phyloP scores from a whole-genome alignment of 805 yeast species.

The Metschnikowia cerradonensis region DNA sequence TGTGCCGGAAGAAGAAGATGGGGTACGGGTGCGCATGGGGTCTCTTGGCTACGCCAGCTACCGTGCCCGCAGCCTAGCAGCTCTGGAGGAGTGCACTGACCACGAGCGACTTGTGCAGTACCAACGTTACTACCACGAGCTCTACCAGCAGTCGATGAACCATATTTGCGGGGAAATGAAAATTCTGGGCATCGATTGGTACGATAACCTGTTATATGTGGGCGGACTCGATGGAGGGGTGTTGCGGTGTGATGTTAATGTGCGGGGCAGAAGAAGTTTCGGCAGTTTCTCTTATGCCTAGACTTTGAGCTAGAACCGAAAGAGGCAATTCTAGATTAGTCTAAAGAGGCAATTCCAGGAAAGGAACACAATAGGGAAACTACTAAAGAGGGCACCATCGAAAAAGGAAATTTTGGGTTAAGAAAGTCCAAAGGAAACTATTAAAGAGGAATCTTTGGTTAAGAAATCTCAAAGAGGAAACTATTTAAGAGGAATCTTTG shows the following conservation, averaged over 20 bases:
- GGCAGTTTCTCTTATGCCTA: conserved; percentile 47
- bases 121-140: conserved; percentile 20
- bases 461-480: no score
- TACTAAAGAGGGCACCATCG: no score
- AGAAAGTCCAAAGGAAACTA: no score
- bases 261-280: conserved; percentile 58
- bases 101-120: conserved; percentile 5
- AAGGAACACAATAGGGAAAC: no score
- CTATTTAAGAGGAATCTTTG: no score
- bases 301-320: background rate
- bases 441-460: no score
- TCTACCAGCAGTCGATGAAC: conserved; percentile 29
- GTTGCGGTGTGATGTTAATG: conserved; percentile 64
- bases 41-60: conserved; percentile 2
- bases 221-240: conserved; percentile 58
- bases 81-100: conserved; percentile 1
- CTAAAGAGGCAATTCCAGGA: no score
- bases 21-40: conserved; percentile 2
- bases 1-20: background rate
- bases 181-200: conserved; percentile 38
- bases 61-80: background rate
- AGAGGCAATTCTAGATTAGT: no score
- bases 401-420: no score
- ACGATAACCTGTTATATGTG: conserved; percentile 28
- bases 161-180: conserved; percentile 44